A percentile compares a stretch with the other conserved stretches of the same genome.
phyloP scores from a whole-genome alignment of 2,329 filamentous ascomycete genomes.

The Fusarium sp. region DNA sequence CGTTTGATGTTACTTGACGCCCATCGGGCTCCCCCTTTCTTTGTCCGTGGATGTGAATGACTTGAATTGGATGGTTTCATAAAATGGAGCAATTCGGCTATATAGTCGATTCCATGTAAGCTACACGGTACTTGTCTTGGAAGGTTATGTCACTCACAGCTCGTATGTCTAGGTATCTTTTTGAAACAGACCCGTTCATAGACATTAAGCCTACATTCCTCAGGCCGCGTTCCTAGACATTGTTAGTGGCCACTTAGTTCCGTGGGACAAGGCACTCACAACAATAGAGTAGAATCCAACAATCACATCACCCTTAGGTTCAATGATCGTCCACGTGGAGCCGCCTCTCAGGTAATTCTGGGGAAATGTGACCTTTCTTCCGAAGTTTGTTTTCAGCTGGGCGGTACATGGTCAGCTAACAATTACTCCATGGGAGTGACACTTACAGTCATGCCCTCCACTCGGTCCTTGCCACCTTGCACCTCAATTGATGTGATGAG shows the following conservation, averaged over 20 bases:
- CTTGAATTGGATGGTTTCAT: neutral
- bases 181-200: neutral
- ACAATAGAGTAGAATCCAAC: neutral
- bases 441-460: neutral
- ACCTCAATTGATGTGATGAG: neutral
- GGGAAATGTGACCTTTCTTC: neutral
- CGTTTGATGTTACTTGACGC: neutral
- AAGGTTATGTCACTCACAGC: neutral
- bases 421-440: neutral
- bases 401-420: neutral
- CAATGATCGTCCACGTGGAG: neutral
- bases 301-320: neutral
- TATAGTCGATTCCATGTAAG: neutral
- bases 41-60: neutral
- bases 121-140: accelerated
- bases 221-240: neutral
- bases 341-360: neutral
- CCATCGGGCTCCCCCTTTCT: neutral
- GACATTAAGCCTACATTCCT: neutral
- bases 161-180: neutral
- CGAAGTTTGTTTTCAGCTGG: neutral
- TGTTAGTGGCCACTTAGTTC: neutral
- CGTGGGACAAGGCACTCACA: neutral
- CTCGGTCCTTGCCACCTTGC: neutral
- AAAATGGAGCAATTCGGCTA: neutral